phyloP scores from a whole-genome alignment of 2,329 filamentous ascomycete species.

The Alternaria alternata region DNA sequence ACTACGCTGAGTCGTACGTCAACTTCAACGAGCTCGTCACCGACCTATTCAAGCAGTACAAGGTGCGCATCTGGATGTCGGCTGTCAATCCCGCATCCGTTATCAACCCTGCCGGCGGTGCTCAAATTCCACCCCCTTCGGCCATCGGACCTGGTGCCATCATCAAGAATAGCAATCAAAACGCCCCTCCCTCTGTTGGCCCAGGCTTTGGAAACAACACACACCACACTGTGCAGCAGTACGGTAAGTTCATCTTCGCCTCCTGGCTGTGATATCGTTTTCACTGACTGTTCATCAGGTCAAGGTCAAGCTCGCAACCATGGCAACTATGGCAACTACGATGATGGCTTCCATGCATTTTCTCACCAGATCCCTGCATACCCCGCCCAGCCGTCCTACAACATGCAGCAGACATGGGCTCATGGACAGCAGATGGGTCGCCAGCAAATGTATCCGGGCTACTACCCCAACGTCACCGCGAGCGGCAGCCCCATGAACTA shows the following conservation, averaged over 20 bases:
- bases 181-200: constrained; percentile 38
- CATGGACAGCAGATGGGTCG: constrained; percentile 34
- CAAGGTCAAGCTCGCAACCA: constrained; percentile 30
- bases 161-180: constrained; percentile 30
- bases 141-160: constrained; percentile 51
- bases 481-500: constrained; percentile 46
- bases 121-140: constrained; percentile 47
- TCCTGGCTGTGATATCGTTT: not conserved
- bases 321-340: constrained; percentile 31
- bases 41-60: constrained; percentile 98
- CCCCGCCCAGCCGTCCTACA: constrained; percentile 31
- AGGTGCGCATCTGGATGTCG: constrained; percentile 99
- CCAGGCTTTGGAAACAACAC: constrained; percentile 43
- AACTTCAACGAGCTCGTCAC: constrained; percentile 99
- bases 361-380: constrained; percentile 43
- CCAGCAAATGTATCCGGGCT: constrained; percentile 32
- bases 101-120: constrained; percentile 47
- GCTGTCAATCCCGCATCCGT: constrained; percentile 98
- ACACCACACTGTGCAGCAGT: constrained; percentile 37
- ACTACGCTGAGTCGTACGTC: constrained; percentile 97
- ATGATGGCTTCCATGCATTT: constrained; percentile 41
- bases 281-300: constrained; percentile 25
- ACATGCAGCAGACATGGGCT: constrained; percentile 35
- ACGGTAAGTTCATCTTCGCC: constrained; percentile 27
- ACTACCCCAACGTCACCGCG: constrained; percentile 29